Evolutionary conservation across 495 filamentous ascomycete genomes (phyloP), one percentile per base, ranked within the genome.

Genomic region (Xylona heveae): DNA sequence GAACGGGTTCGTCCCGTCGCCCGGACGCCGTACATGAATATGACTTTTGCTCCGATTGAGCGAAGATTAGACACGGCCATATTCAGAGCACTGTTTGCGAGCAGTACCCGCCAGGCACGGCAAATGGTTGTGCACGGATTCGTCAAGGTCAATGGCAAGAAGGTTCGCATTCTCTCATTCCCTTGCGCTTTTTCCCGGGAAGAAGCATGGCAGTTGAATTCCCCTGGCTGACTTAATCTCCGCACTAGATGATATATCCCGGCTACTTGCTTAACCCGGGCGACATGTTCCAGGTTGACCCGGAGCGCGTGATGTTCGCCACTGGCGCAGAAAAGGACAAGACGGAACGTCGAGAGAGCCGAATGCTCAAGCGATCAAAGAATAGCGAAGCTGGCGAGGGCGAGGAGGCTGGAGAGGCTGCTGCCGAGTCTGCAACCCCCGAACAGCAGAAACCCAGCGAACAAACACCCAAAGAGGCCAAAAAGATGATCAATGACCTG

Each of bases 201-300:
- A n/a, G n/a, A n/a, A n/a, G n/a, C n/a, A n/a, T n/a, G n/a, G n/a
- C n/a, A n/a, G n/a, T n/a, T n/a, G n/a, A n/a, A n/a, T n/a, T n/a
- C n/a, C n/a, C n/a, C n/a, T n/a, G n/a, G n/a, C n/a, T n/a, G n/a
- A n/a, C n/a, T n/a, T n/a, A n/a, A n/a, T n/a, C n/a, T n/a, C n/a
- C n/a, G n/a, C n/a, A n/a, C n/a, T 43, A 94, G 88, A 91, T 95
- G 78, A 64, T 60, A 28, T 73, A 92, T 47, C 84, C 88, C 1
- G 74, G 80, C 38, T 97, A 95, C 55, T 76, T 83, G 45, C 73
- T 97, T 18, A 97, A 97, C 53, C 88, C 88, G 6, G 88, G 88
- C 30, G 88, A 97, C 48, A 76, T 97, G 62, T 97, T 95, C 64
- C 78, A 85, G 45, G 90, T 97, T 45, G 77, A 93, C 5, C 64